Conservation (phyloP, 1,284 basidiomycete genomes). For the Apiotrichum gamsii region DNA sequence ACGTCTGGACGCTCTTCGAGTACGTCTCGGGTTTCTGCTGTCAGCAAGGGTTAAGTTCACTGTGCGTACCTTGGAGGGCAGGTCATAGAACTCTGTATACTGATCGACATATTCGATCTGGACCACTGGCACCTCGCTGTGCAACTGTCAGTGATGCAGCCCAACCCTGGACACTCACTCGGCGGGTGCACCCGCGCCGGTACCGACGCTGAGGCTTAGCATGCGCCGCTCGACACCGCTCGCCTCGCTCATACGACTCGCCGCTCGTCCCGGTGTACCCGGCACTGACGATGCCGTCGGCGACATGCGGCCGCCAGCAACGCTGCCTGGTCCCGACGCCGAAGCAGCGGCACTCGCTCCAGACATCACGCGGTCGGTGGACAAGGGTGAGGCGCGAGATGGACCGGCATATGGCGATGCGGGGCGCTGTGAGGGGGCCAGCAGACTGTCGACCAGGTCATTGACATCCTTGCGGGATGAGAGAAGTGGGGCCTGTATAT, state of each 20-base stretch:
- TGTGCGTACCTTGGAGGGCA: slow-evolving; percentile 67
- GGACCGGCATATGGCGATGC: slow-evolving; percentile 6
- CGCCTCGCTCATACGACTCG: slow-evolving; percentile 40
- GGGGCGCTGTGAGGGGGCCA: slow-evolving; percentile 46
- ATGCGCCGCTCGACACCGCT: slow-evolving; percentile 3
- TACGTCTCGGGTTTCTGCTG: slow-evolving; percentile 54
- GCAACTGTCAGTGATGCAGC: background rate
- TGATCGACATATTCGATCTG: slow-evolving; percentile 73
- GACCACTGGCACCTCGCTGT: slow-evolving; percentile 35
- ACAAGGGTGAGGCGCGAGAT: no score
- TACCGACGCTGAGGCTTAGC: no score
- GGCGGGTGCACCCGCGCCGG: no score
- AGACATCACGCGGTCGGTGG: no score
- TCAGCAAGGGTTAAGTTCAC: background rate
- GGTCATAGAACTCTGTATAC: slow-evolving; percentile 78
- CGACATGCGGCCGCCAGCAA: background rate
- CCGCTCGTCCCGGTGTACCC: slow-evolving; percentile 57
- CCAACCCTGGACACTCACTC: no score
- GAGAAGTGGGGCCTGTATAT: slow-evolving; percentile 2
- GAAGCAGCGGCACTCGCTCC: no score
- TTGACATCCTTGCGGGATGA: slow-evolving; percentile 56
- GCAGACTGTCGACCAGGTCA: slow-evolving; percentile 58
- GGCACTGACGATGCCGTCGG: slow-evolving; percentile 55
- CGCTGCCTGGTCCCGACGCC: no score
- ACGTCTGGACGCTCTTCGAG: slow-evolving; percentile 89